These are phyloP conservation scores for Tricholoma furcatifolium DNA, from an alignment of 768 basidiomycete species.

Conservation along the genomic window DNA sequence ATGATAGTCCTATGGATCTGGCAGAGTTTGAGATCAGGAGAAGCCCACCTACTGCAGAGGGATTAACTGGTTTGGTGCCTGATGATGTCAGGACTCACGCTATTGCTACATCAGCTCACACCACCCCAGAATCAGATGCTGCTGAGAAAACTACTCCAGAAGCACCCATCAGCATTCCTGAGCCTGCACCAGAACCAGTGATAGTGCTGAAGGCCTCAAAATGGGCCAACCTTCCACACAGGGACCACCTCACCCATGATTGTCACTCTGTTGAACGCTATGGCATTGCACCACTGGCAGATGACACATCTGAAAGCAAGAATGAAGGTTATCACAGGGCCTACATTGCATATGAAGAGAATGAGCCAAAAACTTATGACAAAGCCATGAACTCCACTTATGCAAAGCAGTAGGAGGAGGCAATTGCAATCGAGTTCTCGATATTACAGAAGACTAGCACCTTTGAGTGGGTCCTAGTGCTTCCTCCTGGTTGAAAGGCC, in stretches of 20 bases:
- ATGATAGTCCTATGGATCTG: not conserved
- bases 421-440: slow-evolving; percentile 9
- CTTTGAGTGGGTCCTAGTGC: not conserved
- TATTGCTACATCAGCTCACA: not conserved
- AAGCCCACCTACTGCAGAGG: not conserved
- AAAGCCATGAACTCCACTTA: slow-evolving; percentile 2
- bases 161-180: not conserved
- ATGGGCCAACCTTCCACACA: not conserved
- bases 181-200: not conserved
- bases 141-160: not conserved
- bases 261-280: not conserved
- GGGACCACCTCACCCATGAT: not conserved
- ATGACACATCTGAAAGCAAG: not conserved
- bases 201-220: not conserved
- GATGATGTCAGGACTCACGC: not conserved
- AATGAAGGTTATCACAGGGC: not conserved
- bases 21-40: not conserved
- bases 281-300: not conserved
- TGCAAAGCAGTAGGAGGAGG: slow-evolving; percentile 15
- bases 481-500: not conserved
- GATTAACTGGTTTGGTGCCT: not conserved
- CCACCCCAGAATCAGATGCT: not conserved
- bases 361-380: not conserved
- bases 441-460: slow-evolving; percentile 6
- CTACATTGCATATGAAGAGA: not conserved